Conservation (phyloP, 1,284 basidiomycete species). For the Mycena sp. region DNA sequence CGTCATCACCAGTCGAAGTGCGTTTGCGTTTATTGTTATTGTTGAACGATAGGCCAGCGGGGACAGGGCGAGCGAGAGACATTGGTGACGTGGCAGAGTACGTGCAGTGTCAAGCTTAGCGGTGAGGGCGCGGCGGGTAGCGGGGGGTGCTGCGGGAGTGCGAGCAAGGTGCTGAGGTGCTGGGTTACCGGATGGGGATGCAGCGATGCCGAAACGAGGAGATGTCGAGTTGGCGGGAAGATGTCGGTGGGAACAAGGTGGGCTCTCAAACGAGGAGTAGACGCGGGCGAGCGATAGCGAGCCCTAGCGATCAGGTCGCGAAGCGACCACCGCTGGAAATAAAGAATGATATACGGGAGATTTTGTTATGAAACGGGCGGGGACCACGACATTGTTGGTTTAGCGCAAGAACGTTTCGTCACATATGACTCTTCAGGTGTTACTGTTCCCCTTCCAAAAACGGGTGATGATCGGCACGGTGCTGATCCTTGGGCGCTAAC, state of each 20-base stretch:
- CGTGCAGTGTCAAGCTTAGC: not conserved
- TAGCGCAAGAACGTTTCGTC: no score
- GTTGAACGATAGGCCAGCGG: not conserved
- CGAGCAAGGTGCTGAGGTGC: not conserved
- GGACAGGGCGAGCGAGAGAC: not conserved
- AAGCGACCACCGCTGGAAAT: no score
- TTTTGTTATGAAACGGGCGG: no score
- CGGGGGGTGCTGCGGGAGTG: not conserved
- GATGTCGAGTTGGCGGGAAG: not conserved
- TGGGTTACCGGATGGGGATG: not conserved
- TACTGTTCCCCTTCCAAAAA: no score
- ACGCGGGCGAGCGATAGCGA: no score
- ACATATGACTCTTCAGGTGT: no score
- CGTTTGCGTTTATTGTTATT: slow-evolving; percentile 7
- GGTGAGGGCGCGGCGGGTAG: not conserved
- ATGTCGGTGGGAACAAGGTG: not conserved
- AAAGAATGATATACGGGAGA: no score
- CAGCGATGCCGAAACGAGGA: not conserved
- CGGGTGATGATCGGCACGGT: no score
- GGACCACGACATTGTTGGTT: no score
- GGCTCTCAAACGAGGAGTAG: not conserved
- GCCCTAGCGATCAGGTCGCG: no score
- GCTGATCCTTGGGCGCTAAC: no score
- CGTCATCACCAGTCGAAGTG: not conserved
- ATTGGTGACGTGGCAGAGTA: not conserved